Evolutionary conservation across 2,329 filamentous ascomycete genomes (phyloP), one percentile per base, ranked within the genome.

Genomic region (Cordyceps fumosorosea): DNA sequence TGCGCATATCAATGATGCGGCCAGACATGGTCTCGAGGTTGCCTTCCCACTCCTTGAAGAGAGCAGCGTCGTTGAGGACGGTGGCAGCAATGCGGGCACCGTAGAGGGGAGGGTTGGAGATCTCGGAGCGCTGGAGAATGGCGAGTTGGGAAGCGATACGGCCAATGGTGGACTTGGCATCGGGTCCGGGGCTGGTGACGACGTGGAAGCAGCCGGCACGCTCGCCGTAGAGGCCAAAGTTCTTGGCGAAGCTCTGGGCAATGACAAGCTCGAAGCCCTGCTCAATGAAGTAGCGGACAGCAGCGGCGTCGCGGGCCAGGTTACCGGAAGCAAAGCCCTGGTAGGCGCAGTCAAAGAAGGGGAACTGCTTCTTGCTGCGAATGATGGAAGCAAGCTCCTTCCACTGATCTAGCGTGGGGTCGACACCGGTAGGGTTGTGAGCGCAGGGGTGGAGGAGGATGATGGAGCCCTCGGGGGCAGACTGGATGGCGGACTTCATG

Each of bases 261-360:
- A 98, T 84, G 66, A 91, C 85, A 58, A 96, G 86, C 77, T 92
- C 89, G 76, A 96, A 95, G 66, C 93, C 93, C 75, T 96, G 88
- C 72, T 93, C 88, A 70, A 96, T 81, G 72, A 99, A 99, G 82
- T 96, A 90, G 68, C 91, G 89, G 69, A 99, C 88, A n/a, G 95
- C 91, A 81, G 89, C 92, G 66, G 90, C 91, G 74, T 99, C 95
- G 64, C 87, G 85, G 68, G 84, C 81, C 22, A 98, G 84, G 74
- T 96, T 88, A 63, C 95, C 95, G 0, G 95, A 96, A 3, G 95
- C 95, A 74, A 99, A 99, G 62, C 95, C 93, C 78, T 98, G 95
- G 81, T 99, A 99, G 62, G 95, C 95, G 67, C 86, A 91, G 81
- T 99, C 95, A 78, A 99, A 98, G 85, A 99, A 98, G 70, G 95